Conservation (phyloP, 106 monocot species). For the Allium sativum region DNA sequence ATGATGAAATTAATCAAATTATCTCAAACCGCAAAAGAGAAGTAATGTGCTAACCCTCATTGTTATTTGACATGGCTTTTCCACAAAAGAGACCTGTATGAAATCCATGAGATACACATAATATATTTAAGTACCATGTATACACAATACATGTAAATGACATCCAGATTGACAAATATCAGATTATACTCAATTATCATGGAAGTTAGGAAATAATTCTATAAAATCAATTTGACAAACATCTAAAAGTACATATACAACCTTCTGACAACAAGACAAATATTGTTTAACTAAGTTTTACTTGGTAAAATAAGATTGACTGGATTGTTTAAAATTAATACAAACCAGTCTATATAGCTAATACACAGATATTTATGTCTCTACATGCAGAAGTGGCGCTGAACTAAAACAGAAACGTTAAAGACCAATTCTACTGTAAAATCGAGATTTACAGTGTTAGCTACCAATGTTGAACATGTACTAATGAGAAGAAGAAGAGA, state of each 20-base stretch:
- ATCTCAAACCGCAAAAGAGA: not conserved
- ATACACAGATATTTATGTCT: too few relatives aligned
- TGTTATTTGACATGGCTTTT: conserved; percentile 34
- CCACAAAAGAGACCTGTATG: conserved; percentile 7
- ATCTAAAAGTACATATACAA: not conserved
- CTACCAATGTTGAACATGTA: too few relatives aligned
- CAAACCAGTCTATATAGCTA: too few relatives aligned
- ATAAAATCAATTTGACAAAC: not conserved
- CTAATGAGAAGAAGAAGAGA: too few relatives aligned
- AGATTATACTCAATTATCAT: not conserved
- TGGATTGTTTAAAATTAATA: too few relatives aligned
- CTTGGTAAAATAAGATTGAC: too few relatives aligned
- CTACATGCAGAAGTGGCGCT: too few relatives aligned
- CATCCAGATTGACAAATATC: not conserved
- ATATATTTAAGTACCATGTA: not conserved
- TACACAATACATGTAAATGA: not conserved
- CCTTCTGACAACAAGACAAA: not conserved
- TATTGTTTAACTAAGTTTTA: too few relatives aligned
- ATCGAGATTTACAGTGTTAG: too few relatives aligned
- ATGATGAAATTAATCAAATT: conserved; percentile 7
- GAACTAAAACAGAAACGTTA: too few relatives aligned
- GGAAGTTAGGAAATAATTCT: not conserved
- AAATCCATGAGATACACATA: not conserved
- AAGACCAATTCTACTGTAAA: too few relatives aligned
- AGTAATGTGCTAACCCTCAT: conserved; percentile 53